Base-by-base conservation (phyloP, 129 eudicot genomes). In the Lactuca sativa region DNA sequence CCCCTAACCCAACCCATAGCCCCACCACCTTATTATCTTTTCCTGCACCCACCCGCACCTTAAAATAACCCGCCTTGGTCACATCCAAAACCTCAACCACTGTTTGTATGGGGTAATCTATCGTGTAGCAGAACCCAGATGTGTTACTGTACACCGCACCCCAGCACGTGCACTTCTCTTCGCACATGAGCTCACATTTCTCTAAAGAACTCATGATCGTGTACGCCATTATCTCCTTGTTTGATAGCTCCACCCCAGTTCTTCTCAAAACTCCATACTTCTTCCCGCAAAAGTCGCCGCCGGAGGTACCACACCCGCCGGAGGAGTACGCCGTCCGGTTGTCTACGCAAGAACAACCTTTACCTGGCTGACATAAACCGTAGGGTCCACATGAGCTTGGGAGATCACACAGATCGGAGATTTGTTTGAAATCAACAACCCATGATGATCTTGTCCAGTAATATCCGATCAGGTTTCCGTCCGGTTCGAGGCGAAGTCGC, bases 121-220 rank as follows among this genome's bases (percentile, higher is more conserved):
- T 74, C 21, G 54, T 85, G 93, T 95, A 95, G 71, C 99, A 95
- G 74, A 85, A 85, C 56, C 97, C 90, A 55, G 99, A 95, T 1
- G 89, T 77, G 90, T 90, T 95, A 77, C 84, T 90, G 81, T 95
- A 95, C 75, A 87, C 89, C 82, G 73, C 97, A 41, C 97, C 99
- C 96, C 99, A 85, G 30, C 99, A 95, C 9, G 89, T 77, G 74
- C 99, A 95, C 9, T 80, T 82, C 4, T 31, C 44, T 15, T 82
- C 79, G 62, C 99, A 95, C 36, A 93, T 69, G 9, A 56, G 65
- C 75, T 90, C 96, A 36, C 99, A 95, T 62, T 84, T 51, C 25
- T 76, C 84, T 13, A 79, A 5, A 36, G 96, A 83, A 12, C 41
- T 77, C 84, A 81, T 82, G 40, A 72, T 61, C 37, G 67, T 70